A percentile compares a stretch with the other conserved stretches of the same genome.
These are phyloP conservation scores for Serendipita sp. DNA, from an alignment of 768 basidiomycete genomes.

Conservation along the genomic window DNA sequence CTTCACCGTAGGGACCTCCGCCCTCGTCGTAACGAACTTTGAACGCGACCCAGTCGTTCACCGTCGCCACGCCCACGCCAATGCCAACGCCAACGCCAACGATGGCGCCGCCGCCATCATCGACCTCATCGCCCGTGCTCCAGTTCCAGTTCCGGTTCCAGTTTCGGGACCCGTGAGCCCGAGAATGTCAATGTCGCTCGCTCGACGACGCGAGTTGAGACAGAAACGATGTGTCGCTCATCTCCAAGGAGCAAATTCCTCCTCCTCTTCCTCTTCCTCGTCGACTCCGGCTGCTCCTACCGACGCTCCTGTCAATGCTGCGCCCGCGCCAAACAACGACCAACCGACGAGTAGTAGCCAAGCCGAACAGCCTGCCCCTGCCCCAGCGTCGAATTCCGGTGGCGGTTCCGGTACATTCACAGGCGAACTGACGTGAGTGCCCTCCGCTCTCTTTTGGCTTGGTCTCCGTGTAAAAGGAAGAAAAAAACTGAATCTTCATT, in stretches of 20 bases:
- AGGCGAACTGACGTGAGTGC: slow-evolving; percentile 35
- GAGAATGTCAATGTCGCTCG: not conserved
- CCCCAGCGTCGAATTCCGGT: not conserved
- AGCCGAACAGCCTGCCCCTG: slow-evolving; percentile 6
- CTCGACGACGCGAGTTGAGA: not conserved
- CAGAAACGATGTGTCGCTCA: slow-evolving; percentile 14
- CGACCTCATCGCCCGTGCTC: not conserved
- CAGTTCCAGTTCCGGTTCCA: not conserved
- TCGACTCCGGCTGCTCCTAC: slow-evolving; percentile 11
- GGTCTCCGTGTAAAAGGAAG: not conserved
- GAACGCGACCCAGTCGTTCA: not conserved
- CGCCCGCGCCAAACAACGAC: slow-evolving; percentile 11
- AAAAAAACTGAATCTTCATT: not conserved
- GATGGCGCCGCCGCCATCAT: not conserved
- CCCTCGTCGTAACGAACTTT: not conserved
- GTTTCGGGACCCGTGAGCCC: not conserved
- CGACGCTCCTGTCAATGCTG: not conserved
- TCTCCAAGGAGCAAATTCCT: not conserved
- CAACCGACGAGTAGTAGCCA: slow-evolving; percentile 9
- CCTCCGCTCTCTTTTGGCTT: not conserved
- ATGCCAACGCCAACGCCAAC: too few relatives aligned
- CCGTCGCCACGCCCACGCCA: slow-evolving; percentile 1
- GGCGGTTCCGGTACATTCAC: slow-evolving; percentile 12
- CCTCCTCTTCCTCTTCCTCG: slow-evolving; percentile 4
- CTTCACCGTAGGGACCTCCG: not conserved